A percentile compares a stretch with the other conserved stretches of the same genome.
Conservation (phyloP, 75 land plant genomes). For the Isoetes taiwanensis region DNA sequence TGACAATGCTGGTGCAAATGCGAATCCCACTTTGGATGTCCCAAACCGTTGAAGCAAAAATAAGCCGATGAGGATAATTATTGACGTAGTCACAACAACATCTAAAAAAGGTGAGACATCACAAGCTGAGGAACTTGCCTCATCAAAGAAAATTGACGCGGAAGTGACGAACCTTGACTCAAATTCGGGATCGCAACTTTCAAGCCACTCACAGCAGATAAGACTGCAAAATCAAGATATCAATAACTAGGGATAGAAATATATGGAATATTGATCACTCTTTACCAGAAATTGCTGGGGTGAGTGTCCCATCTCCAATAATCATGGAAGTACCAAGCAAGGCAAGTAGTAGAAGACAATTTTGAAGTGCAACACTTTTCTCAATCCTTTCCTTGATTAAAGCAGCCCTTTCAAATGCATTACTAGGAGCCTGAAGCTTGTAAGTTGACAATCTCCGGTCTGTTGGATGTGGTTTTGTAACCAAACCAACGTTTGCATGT, state of each 20-base stretch:
- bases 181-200: constrained; percentile 46
- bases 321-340: no score
- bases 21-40: constrained; percentile 49
- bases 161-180: constrained; percentile 60
- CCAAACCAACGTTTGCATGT: no score
- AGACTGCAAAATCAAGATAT: no score
- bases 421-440: constrained; percentile 60
- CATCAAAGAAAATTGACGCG: no score
- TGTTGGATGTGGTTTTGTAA: no score
- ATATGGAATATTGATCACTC: no score
- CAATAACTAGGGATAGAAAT: no score
- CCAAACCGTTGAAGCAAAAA: constrained; percentile 42
- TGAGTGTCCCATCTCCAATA: constrained; percentile 84
- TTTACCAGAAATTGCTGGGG: constrained; percentile 98
- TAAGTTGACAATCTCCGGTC: no score
- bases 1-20: constrained; percentile 46
- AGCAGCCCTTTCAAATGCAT: constrained; percentile 62
- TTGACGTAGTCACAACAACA: background rate
- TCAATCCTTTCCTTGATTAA: no score
- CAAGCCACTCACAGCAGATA: constrained; percentile 64
- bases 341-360: constrained; percentile 21
- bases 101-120: background rate
- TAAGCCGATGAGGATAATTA: background rate
- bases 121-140: background rate
- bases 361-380: no score